Evolutionary conservation across 257 asterid genomes (phyloP), one percentile per base, ranked within the genome.

Genomic region (Mitragyna speciosa): DNA sequence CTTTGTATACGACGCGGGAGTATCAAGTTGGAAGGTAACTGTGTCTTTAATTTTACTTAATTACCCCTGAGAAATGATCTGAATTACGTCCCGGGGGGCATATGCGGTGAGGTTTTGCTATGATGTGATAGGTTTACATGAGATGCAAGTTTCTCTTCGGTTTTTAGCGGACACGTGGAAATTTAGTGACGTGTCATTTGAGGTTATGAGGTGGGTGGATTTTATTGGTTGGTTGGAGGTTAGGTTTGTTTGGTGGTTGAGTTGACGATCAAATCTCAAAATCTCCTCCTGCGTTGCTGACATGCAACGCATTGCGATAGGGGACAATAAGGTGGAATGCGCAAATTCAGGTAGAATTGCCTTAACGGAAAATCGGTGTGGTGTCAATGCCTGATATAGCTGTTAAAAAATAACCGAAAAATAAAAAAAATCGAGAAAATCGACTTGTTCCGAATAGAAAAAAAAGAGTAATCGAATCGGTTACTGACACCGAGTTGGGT

Each of bases 1-100:
- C 78, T 78, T 78, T 77, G 51, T 14, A 36, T 54, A 30, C 30
- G 76, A 79, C 83, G 86, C 83, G 83, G 79, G 83, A 80, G 83
- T 66, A 79, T 45, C 72, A 8, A 12, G 14, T 14, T 15, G 19
- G 72, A 79, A 26, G 7, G 72, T 49, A 45, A 78, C 76, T 17
- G 64, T 7, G n/a, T n/a, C 24, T 26, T 4, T 12, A 17, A 59
- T 63, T 58, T 58, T 28, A 71, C 78, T 1, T 68, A 43, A 52
- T 79, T 83, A 5, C 39, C 80, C 77, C 31, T 51, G 65, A 22
- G 20, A 2, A 56, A 39, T 43, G 30, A 8, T 20, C 58, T 7
- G 48, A 71, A 64, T 72, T 58, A 54, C 68, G 28, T 20, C 3
- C 31, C 16, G 30, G 16, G 17, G n/a, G n/a, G 7, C 1, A 56